Conservation (phyloP, 345 rosid genomes). For the Gossypium ekmanianum region DNA sequence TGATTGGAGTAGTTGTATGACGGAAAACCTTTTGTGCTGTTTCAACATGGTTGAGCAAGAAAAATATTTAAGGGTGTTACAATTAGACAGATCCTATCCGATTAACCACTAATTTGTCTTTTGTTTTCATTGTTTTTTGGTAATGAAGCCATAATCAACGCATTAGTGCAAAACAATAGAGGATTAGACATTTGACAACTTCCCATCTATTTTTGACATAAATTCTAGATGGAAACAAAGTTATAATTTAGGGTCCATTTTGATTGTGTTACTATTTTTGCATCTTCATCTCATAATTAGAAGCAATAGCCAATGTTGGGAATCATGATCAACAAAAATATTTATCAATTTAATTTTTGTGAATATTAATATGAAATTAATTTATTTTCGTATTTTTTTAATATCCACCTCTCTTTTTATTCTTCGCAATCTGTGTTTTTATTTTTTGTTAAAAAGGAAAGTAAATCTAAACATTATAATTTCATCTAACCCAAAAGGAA, state of each 20-base stretch:
- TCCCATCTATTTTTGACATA: not conserved
- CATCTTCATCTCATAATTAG: not conserved
- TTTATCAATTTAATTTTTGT: not conserved
- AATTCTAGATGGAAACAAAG: not conserved
- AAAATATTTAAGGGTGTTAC: not conserved
- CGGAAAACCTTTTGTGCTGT: not conserved
- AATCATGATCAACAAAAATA: not conserved
- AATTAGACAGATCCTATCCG: not conserved
- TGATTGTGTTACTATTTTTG: not conserved
- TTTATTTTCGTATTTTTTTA: too few species aligned
- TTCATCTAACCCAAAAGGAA: not conserved
- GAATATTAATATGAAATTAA: not conserved
- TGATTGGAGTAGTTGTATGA: not conserved
- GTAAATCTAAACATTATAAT: not conserved
- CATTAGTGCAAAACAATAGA: not conserved
- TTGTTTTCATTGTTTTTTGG: not conserved
- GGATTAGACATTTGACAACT: conserved; percentile 6
- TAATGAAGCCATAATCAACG: not conserved
- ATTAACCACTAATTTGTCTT: not conserved
- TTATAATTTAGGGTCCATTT: not conserved
- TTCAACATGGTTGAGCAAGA: not conserved
- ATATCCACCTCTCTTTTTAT: too few species aligned
- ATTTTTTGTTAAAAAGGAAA: too few species aligned
- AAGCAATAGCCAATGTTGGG: not conserved
- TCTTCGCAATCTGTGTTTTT: too few species aligned